Conservation (phyloP, 2,329 filamentous ascomycete genomes). For the Hypoxylon sp. region DNA sequence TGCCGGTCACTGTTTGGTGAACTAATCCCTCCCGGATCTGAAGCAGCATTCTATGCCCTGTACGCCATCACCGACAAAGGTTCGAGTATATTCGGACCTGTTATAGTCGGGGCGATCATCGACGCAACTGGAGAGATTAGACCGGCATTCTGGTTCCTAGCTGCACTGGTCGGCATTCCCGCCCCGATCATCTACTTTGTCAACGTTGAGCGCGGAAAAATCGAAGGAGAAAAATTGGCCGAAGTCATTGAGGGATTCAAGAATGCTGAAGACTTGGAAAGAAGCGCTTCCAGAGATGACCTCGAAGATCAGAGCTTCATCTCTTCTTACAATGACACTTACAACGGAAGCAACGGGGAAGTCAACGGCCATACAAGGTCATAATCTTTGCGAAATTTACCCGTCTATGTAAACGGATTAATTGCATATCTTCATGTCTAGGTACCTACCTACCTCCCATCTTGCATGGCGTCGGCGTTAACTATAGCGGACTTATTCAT, state of each 20-base stretch:
- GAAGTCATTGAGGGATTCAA: slow-evolving; percentile 65
- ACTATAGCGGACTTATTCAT: slow-evolving; percentile 15
- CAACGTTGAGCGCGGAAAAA: slow-evolving; percentile 80
- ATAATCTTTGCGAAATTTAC: slow-evolving; percentile 9
- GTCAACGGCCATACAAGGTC: slow-evolving; percentile 18
- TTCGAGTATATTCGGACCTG: slow-evolving; percentile 90
- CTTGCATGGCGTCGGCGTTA: slow-evolving; percentile 57
- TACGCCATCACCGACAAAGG: slow-evolving; percentile 99
- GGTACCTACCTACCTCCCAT: slow-evolving; percentile 21
- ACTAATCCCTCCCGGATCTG: slow-evolving; percentile 90
- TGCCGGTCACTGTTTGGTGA: slow-evolving; percentile 93
- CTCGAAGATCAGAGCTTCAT: slow-evolving; percentile 47
- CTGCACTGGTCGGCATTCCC: slow-evolving; percentile 82
- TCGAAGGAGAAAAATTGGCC: slow-evolving; percentile 72
- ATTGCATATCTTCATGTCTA: too few species aligned
- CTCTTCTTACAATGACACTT: slow-evolving; percentile 48
- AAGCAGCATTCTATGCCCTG: slow-evolving; percentile 94
- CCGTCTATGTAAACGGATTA: background rate
- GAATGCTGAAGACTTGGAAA: slow-evolving; percentile 36
- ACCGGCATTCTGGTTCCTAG: slow-evolving; percentile 92
- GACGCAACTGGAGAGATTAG: slow-evolving; percentile 82
- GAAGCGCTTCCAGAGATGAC: slow-evolving; percentile 31
- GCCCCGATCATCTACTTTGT: slow-evolving; percentile 86
- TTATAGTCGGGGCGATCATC: slow-evolving; percentile 92
- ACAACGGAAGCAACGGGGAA: slow-evolving; percentile 48